Evolutionary conservation across 352 stramenopile genomes (phyloP).

Genomic region (Pythium apleroticum): DNA sequence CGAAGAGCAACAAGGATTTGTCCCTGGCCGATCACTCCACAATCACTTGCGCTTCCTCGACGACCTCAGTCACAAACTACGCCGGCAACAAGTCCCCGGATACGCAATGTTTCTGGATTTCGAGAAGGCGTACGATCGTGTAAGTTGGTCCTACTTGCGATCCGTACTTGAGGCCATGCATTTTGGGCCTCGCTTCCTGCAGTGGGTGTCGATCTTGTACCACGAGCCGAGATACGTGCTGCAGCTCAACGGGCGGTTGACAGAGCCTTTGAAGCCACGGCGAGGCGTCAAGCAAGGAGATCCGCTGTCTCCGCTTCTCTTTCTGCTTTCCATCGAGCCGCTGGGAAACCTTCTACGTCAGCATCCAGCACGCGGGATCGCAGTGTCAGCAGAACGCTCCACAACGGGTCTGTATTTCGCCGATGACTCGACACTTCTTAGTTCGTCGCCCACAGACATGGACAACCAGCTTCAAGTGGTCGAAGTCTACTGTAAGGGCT

Average conservation of each 20-base stretch:
- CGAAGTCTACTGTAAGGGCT: conserved; percentile 26
- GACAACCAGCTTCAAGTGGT: conserved; percentile 22
- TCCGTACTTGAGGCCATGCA: conserved; percentile 21
- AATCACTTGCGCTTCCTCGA: conserved; percentile 8
- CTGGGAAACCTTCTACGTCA: conserved; percentile 21
- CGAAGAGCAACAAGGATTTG: no score
- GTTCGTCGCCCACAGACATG: background rate
- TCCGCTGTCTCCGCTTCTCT: conserved; percentile 25
- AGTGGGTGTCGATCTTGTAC: conserved; percentile 23
- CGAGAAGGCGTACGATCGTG: conserved; percentile 31
- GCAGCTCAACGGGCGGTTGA: conserved; percentile 21
- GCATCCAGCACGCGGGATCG: conserved; percentile 11
- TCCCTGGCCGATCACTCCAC: no score
- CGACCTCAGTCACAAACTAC: conserved; percentile 25
- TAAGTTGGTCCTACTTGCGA: conserved; percentile 24
- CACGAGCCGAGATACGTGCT: conserved; percentile 8
- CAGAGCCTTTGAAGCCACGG: conserved; percentile 2
- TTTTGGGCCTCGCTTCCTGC: conserved; percentile 14
- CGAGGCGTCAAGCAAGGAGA: conserved; percentile 33
- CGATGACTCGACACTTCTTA: conserved; percentile 24
- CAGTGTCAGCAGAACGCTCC: background rate
- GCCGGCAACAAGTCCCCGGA: background rate
- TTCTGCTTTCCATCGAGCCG: conserved; percentile 26
- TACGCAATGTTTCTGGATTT: conserved; percentile 30
- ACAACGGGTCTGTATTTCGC: conserved; percentile 26